Evolutionary conservation across 164 flowering plant species (phyloP).

Genomic region (Houttuynia cordata): DNA sequence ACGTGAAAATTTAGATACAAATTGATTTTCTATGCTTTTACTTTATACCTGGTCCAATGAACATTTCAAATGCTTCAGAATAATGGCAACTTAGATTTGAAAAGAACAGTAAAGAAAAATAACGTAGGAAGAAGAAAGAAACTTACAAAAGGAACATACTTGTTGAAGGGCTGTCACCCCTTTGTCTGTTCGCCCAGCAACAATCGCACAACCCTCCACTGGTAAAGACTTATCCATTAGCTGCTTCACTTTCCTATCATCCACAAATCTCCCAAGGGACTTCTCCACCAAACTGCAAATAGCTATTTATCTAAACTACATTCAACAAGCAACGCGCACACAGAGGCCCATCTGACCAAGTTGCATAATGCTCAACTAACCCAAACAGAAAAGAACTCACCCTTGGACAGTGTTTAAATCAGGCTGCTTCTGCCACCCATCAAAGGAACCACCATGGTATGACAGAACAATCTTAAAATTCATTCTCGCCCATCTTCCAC

Average conservation of each 20-base stretch:
- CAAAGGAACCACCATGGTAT: slow-evolving; percentile 75
- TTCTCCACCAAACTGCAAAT: slow-evolving; percentile 47
- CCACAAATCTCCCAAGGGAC: slow-evolving; percentile 70
- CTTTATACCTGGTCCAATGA: not conserved
- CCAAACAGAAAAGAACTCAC: slow-evolving; percentile 21
- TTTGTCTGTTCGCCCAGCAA: slow-evolving; percentile 97
- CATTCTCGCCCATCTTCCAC: slow-evolving; percentile 73
- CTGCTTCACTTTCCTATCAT: slow-evolving; percentile 59
- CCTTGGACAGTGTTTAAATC: slow-evolving; percentile 79
- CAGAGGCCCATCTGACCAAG: not conserved
- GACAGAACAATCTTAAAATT: slow-evolving; percentile 70
- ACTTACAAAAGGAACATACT: slow-evolving; percentile 87
- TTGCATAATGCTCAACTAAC: not conserved
- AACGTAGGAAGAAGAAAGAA: not conserved
- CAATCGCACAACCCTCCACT: slow-evolving; percentile 55
- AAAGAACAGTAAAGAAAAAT: not conserved
- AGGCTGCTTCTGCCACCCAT: slow-evolving; percentile 99
- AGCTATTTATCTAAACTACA: not conserved
- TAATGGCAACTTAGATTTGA: not conserved
- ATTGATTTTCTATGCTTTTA: not conserved
- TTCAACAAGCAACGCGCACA: not conserved
- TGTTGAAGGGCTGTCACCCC: slow-evolving; percentile 88
- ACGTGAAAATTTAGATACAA: not conserved
- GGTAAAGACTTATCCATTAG: slow-evolving; percentile 60
- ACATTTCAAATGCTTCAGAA: not conserved